Percentiles rank a stretch among this genome's conserved stretches.
Conservation (phyloP, 768 basidiomycete genomes). For the Leccinum boreale region DNA sequence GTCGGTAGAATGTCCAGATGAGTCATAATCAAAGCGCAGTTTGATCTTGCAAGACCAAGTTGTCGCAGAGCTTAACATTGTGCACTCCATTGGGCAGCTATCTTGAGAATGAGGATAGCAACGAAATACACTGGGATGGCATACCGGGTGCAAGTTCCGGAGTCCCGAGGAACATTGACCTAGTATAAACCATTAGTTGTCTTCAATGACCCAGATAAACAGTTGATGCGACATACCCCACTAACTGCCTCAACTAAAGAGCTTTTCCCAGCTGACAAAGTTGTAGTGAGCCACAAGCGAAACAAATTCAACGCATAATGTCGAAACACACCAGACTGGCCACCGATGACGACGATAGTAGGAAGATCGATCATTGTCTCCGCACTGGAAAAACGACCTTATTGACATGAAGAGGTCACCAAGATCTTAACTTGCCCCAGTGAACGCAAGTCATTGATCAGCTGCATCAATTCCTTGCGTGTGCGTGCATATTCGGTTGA, state of each 20-base stretch:
- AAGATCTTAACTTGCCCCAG: conserved; percentile 34
- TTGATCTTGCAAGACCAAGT: conserved; percentile 46
- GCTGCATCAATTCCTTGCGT: conserved; percentile 38
- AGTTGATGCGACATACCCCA: conserved; percentile 36
- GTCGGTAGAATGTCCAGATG: conserved; percentile 21
- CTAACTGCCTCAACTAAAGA: conserved; percentile 57
- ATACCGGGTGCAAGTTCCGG: conserved; percentile 57
- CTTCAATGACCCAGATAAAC: not conserved
- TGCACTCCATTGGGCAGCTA: conserved; percentile 55
- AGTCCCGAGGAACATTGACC: conserved; percentile 61
- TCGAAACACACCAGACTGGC: conserved; percentile 46
- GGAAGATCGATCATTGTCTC: conserved; percentile 42
- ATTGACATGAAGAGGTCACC: not conserved
- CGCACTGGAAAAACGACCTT: conserved; percentile 30
- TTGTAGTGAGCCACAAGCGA: not conserved
- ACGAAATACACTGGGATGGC: not conserved
- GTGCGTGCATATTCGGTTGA: conserved; percentile 38
- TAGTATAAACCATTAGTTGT: conserved; percentile 18
- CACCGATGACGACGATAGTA: conserved; percentile 53
- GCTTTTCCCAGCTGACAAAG: conserved; percentile 50
- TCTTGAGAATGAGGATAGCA: not conserved
- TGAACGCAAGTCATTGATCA: conserved; percentile 36
- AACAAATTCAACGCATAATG: not conserved
- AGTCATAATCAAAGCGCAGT: conserved; percentile 36
- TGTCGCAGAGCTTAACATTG: conserved; percentile 38